phyloP scores from a whole-genome alignment of 106 monocot genomes.

The Posidonia australis region DNA sequence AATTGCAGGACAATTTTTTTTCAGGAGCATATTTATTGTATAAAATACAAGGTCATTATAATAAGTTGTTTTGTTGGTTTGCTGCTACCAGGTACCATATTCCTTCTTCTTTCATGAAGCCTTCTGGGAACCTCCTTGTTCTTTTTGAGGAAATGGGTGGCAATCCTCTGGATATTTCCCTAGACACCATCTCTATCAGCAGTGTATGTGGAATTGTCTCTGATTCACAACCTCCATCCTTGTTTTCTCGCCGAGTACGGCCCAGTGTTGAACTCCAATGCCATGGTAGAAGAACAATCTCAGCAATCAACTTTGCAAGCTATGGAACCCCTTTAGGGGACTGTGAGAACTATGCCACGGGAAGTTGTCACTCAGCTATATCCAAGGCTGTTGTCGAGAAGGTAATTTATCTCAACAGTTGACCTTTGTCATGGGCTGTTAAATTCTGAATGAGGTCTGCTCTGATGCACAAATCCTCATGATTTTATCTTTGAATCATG shows the following conservation, averaged over 20 bases:
- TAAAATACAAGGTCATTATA: not conserved
- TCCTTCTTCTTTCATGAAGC: slow-evolving; percentile 54
- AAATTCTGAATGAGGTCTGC: not conserved
- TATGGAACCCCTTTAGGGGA: slow-evolving; percentile 49
- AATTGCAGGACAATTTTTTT: not conserved
- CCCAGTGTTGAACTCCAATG: slow-evolving; percentile 36
- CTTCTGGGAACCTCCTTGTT: slow-evolving; percentile 55
- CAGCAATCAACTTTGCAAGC: slow-evolving; percentile 60
- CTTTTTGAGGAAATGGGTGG: slow-evolving; percentile 86
- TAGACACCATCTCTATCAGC: slow-evolving; percentile 45
- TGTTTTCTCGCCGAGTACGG: not conserved
- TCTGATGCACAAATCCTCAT: not conserved
- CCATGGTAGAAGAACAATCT: slow-evolving; percentile 27
- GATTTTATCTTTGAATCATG: not conserved
- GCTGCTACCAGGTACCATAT: slow-evolving; percentile 57
- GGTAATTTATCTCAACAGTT: slow-evolving; percentile 22
- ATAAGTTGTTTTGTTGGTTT: not conserved
- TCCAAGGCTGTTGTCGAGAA: slow-evolving; percentile 33
- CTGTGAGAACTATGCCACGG: slow-evolving; percentile 26
- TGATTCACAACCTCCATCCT: slow-evolving; percentile 14
- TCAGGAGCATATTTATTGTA: not conserved
- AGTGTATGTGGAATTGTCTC: slow-evolving; percentile 17
- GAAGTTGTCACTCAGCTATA: slow-evolving; percentile 40
- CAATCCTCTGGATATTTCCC: slow-evolving; percentile 44
- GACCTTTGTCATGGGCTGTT: not conserved